Percentiles rank a stretch among this genome's conserved stretches.
phyloP scores from a whole-genome alignment of 73 alveolate species.

The Paramecium primaurelia region DNA sequence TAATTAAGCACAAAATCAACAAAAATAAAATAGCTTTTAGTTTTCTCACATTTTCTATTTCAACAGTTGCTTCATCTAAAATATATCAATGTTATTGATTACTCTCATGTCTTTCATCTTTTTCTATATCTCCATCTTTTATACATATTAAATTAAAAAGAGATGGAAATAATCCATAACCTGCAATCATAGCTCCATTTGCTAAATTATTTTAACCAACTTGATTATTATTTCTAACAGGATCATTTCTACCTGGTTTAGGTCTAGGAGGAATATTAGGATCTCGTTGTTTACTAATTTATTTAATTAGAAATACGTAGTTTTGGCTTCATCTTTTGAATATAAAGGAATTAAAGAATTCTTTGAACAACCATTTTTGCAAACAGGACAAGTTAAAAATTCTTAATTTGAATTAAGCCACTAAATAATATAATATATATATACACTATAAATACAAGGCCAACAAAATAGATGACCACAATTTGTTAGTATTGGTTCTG shows the following conservation, averaged over 20 bases:
- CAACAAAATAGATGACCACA: conserved; percentile 97
- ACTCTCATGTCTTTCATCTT: conserved; percentile 43
- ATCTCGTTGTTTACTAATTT: conserved; percentile 16
- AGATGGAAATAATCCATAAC: conserved; percentile 64
- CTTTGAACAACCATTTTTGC: conserved; percentile 85
- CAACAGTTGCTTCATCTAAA: background rate
- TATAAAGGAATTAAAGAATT: conserved; percentile 88
- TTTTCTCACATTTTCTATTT: background rate
- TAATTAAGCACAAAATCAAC: background rate
- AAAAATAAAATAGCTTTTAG: background rate
- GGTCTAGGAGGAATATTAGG: conserved; percentile 59
- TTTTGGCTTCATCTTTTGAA: conserved; percentile 61
- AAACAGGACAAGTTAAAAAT: conserved; percentile 87
- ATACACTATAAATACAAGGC: conserved; percentile 82
- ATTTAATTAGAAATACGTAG: background rate
- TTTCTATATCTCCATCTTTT: conserved; percentile 6
- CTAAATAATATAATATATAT: conserved; percentile 33
- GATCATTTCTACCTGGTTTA: conserved; percentile 57
- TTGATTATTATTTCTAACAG: conserved; percentile 34
- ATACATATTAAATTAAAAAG: background rate
- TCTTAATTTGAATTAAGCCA: conserved; percentile 73
- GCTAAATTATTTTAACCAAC: conserved; percentile 24
- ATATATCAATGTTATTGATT: background rate
- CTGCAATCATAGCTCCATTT: conserved; percentile 56
- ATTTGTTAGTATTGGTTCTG: conserved; percentile 88